Evolutionary conservation across 768 basidiomycete genomes (phyloP).

Genomic region (Auricularia sp.): DNA sequence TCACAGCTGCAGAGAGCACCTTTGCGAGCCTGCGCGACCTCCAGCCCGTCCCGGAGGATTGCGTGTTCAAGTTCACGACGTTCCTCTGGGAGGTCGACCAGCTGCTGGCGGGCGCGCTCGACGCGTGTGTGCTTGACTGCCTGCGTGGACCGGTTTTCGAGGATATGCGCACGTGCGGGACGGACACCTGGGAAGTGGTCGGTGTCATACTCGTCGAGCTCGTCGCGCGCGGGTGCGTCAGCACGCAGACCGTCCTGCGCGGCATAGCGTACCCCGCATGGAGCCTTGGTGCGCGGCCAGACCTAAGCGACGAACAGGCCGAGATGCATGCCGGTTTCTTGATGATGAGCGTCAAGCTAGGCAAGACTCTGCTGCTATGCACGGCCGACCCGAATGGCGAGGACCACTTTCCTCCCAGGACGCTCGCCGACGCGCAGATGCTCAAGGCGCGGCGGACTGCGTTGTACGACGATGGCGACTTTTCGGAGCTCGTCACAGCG

Average conservation of each 20-base stretch:
- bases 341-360: not conserved
- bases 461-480: not conserved
- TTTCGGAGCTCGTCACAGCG: not conserved
- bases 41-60: slow-evolving; percentile 41
- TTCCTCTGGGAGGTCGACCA: slow-evolving; percentile 70
- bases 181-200: slow-evolving; percentile 60
- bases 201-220: slow-evolving; percentile 54
- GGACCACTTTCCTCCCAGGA: not conserved
- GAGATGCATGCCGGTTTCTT: not conserved
- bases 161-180: slow-evolving; percentile 48
- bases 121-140: slow-evolving; percentile 63
- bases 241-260: slow-evolving; percentile 59
- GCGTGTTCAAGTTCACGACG: slow-evolving; percentile 35
- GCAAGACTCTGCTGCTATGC: not conserved
- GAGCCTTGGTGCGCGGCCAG: slow-evolving; percentile 26
- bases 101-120: slow-evolving; percentile 64
- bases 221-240: slow-evolving; percentile 55
- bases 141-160: slow-evolving; percentile 56
- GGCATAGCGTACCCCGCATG: slow-evolving; percentile 76
- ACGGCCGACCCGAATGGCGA: not conserved
- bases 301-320: not conserved
- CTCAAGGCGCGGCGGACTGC: not conserved
- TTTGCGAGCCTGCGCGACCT: slow-evolving; percentile 65
- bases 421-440: not conserved
- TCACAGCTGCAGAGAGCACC: slow-evolving; percentile 78